phyloP scores from a whole-genome alignment of 2,329 filamentous ascomycete species.

The Fusarium sp. region DNA sequence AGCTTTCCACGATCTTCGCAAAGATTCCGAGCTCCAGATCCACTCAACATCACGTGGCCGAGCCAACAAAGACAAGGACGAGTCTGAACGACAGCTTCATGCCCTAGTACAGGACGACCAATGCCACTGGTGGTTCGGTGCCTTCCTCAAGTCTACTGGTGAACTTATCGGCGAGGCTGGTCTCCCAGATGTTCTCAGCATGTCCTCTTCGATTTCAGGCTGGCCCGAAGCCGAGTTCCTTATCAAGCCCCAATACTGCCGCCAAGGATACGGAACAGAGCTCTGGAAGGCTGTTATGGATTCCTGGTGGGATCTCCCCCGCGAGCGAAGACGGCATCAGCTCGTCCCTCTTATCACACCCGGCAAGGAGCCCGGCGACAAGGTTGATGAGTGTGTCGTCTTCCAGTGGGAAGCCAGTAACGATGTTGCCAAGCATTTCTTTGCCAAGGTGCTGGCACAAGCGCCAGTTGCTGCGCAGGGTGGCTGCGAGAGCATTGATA shows the following conservation, averaged over 20 bases:
- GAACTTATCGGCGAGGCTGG: slow-evolving; percentile 36
- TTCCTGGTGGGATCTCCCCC: slow-evolving; percentile 34
- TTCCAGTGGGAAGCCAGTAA: slow-evolving; percentile 31
- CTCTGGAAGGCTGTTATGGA: slow-evolving; percentile 26
- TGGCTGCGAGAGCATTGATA: slow-evolving; percentile 31
- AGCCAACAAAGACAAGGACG: slow-evolving; percentile 25
- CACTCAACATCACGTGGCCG: slow-evolving; percentile 24
- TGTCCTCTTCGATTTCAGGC: slow-evolving; percentile 25
- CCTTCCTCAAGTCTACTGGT: slow-evolving; percentile 28
- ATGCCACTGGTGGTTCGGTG: slow-evolving; percentile 33
- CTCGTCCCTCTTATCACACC: slow-evolving; percentile 9
- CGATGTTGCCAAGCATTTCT: slow-evolving; percentile 21
- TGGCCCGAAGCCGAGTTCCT: slow-evolving; percentile 38
- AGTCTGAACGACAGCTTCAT: slow-evolving; percentile 23
- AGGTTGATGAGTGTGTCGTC: slow-evolving; percentile 21
- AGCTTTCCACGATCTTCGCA: slow-evolving; percentile 32
- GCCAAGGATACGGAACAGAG: slow-evolving; percentile 35
- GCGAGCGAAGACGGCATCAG: slow-evolving; percentile 27
- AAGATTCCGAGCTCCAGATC: slow-evolving; percentile 1
- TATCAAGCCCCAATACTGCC: slow-evolving; percentile 26
- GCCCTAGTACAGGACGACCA: slow-evolving; percentile 17
- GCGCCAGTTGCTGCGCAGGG: slow-evolving; percentile 18
- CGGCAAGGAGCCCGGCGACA: slow-evolving; percentile 24
- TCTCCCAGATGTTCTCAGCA: slow-evolving; percentile 22
- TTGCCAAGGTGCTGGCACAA: slow-evolving; percentile 30